These are phyloP conservation scores for Microcyclospora tardicrescens DNA, from an alignment of 2,329 filamentous ascomycete species.

Conservation along the genomic window DNA sequence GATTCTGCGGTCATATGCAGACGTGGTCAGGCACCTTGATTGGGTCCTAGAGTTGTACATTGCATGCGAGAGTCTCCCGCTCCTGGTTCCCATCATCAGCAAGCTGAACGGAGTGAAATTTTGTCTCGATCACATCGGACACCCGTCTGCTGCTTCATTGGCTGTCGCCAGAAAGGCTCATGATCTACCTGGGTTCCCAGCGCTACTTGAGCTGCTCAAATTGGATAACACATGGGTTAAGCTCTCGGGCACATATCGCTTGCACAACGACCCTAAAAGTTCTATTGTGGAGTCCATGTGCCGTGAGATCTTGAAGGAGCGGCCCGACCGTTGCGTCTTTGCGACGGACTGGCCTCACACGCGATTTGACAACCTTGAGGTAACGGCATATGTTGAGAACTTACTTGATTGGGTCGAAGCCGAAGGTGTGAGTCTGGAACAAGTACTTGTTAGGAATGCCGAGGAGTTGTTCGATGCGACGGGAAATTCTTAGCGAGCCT, in stretches of 20 bases:
- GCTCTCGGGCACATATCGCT: constrained; percentile 45
- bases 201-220: constrained; percentile 36
- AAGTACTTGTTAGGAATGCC: constrained; percentile 44
- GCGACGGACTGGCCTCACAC: constrained; percentile 55
- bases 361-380: constrained; percentile 44
- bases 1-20: constrained; percentile 36
- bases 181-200: constrained; percentile 36
- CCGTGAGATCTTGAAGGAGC: constrained; percentile 35
- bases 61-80: constrained; percentile 36
- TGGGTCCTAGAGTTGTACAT: constrained; percentile 51
- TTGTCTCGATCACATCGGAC: constrained; percentile 49
- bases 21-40: constrained; percentile 35
- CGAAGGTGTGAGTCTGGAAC: constrained; percentile 32
- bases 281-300: constrained; percentile 37
- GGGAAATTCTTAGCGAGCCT: no score
- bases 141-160: constrained; percentile 30
- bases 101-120: constrained; percentile 34
- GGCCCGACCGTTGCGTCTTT: constrained; percentile 39
- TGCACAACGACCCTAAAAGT: constrained; percentile 34
- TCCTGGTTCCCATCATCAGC: constrained; percentile 38
- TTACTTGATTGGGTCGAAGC: constrained; percentile 42
- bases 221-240: constrained; percentile 43
- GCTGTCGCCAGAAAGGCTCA: constrained; percentile 22
- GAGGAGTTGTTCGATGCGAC: constrained; percentile 32
- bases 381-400: constrained; percentile 40